phyloP scores from a whole-genome alignment of 2,329 filamentous ascomycete species.

The Pseudocercospora cruenta region DNA sequence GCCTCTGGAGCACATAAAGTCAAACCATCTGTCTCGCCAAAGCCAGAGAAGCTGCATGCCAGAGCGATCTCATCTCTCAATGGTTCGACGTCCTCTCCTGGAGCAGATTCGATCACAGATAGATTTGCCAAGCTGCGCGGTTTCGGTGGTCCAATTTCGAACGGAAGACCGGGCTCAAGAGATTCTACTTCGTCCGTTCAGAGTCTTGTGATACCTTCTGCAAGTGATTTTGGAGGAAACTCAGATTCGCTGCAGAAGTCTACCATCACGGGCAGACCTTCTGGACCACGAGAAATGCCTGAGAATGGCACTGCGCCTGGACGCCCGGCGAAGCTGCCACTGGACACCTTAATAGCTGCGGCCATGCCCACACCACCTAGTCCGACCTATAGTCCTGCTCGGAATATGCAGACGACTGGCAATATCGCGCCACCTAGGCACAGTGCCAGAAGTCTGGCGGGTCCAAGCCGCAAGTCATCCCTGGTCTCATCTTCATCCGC shows the following conservation, averaged over 20 bases:
- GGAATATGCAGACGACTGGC: slow-evolving; percentile 69
- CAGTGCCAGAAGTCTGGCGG: slow-evolving; percentile 66
- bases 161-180: slow-evolving; percentile 32
- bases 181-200: slow-evolving; percentile 33
- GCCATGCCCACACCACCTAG: slow-evolving; percentile 71
- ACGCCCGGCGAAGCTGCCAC: slow-evolving; percentile 50
- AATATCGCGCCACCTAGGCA: slow-evolving; percentile 67
- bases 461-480: slow-evolving; percentile 58
- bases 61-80: slow-evolving; percentile 53
- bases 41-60: slow-evolving; percentile 68
- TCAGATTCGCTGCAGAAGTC: slow-evolving; percentile 27
- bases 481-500: slow-evolving; percentile 37
- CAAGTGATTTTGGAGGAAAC: slow-evolving; percentile 40
- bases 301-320: slow-evolving; percentile 38
- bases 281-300: slow-evolving; percentile 61
- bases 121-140: slow-evolving; percentile 36
- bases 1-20: slow-evolving; percentile 27
- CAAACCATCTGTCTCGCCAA: slow-evolving; percentile 52
- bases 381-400: slow-evolving; percentile 77
- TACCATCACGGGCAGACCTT: slow-evolving; percentile 33
- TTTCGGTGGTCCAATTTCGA: slow-evolving; percentile 17
- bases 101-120: slow-evolving; percentile 50
- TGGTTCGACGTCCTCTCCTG: slow-evolving; percentile 36
- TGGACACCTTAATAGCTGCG: slow-evolving; percentile 57
- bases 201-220: slow-evolving; percentile 46